Evolutionary conservation across 1,284 basidiomycete genomes (phyloP).

Genomic region (Exobasidium rhododendri): DNA sequence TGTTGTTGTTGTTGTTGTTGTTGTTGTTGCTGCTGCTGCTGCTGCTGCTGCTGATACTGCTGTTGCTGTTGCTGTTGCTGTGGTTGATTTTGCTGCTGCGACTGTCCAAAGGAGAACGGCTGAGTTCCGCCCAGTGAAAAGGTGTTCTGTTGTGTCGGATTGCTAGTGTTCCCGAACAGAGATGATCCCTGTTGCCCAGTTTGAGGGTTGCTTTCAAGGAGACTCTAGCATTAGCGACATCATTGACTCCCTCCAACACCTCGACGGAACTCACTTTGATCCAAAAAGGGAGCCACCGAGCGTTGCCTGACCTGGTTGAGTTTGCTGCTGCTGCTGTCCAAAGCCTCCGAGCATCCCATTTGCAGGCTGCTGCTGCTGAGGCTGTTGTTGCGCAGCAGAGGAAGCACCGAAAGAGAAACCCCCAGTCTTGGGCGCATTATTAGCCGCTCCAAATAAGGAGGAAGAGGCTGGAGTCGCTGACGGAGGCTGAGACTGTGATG

Average conservation of each 20-base stretch:
- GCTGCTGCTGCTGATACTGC: not conserved
- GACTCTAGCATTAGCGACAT: too few species aligned
- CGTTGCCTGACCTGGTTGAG: not conserved
- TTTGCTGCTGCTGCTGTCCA: slow-evolving; percentile 8
- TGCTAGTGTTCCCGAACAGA: not conserved
- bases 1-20: slow-evolving; percentile 21
- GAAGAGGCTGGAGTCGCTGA: slow-evolving; percentile 9
- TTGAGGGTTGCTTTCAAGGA: not conserved
- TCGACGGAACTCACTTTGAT: not conserved
- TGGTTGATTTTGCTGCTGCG: too few species aligned
- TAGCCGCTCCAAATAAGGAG: not conserved
- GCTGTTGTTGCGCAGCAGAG: slow-evolving; percentile 9
- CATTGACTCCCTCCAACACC: too few species aligned
- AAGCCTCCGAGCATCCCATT: slow-evolving; percentile 3
- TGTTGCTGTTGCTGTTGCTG: not conserved
- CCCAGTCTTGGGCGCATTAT: not conserved
- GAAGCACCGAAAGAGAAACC: slow-evolving; percentile 11
- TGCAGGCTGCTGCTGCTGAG: slow-evolving; percentile 14
- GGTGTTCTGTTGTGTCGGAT: too few species aligned
- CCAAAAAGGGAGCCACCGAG: not conserved
- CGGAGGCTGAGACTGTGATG: slow-evolving; percentile 14
- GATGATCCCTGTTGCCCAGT: not conserved
- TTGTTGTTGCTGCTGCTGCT: slow-evolving; percentile 6
- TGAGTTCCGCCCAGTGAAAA: not conserved
- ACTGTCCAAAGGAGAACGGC: too few species aligned